phyloP scores from a whole-genome alignment of 1,284 basidiomycete genomes.

The Microbotryomycetes sp. region DNA sequence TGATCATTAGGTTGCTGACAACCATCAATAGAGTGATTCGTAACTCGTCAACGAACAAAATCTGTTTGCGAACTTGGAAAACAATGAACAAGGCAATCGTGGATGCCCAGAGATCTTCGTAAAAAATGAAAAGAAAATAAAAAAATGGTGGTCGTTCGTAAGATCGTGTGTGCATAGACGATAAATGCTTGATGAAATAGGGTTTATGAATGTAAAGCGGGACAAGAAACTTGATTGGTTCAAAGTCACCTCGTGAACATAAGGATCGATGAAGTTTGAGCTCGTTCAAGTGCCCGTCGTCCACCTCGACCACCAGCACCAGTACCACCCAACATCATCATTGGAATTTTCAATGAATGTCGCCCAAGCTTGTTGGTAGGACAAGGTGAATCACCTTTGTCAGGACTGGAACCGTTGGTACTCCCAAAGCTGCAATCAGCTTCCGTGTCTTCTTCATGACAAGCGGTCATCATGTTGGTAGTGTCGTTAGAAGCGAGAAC shows the following conservation, averaged over 20 bases:
- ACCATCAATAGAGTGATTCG: too few relatives aligned
- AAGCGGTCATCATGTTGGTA: constrained; percentile 1
- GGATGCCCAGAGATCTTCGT: too few relatives aligned
- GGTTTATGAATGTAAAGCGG: background rate
- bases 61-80: too few relatives aligned
- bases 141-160: background rate
- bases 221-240: background rate
- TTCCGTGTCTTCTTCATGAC: constrained; percentile 27
- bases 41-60: too few relatives aligned
- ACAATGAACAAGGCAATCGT: too few relatives aligned
- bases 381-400: constrained; percentile 25
- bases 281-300: constrained; percentile 13
- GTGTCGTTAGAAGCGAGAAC: background rate
- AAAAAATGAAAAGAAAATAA: background rate
- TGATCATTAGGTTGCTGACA: too few relatives aligned
- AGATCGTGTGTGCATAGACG: background rate
- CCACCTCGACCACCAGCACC: background rate
- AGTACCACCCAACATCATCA: constrained; percentile 5
- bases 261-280: constrained; percentile 18
- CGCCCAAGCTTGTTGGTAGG: constrained; percentile 25
- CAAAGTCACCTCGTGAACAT: constrained; percentile 13
- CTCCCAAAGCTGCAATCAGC: constrained; percentile 31
- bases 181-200: background rate
- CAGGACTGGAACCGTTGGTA: constrained; percentile 28
- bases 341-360: constrained; percentile 17